These are phyloP conservation scores for Lolium multiflorum DNA, from an alignment of 176 grass and related monocot genomes.

Conservation along the genomic window DNA sequence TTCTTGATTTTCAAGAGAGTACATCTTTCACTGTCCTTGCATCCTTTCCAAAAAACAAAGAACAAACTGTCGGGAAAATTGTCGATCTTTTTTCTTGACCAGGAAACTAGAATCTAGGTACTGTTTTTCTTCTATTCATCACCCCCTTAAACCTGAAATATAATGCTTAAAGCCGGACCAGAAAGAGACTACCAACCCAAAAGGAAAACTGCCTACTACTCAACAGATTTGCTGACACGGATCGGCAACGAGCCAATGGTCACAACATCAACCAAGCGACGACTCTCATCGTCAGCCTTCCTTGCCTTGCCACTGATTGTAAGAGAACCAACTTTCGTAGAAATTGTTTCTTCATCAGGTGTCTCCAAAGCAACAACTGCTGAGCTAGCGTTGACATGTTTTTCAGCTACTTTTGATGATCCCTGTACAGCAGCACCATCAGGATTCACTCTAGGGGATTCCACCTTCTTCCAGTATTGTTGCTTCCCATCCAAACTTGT, in stretches of 20 bases:
- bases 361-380: not conserved
- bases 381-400: not conserved
- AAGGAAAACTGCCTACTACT: constrained; percentile 22
- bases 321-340: constrained; percentile 49
- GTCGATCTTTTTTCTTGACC: constrained; percentile 26
- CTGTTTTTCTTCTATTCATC: not conserved
- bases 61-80: constrained; percentile 36
- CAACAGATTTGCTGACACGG: constrained; percentile 48
- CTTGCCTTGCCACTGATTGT: constrained; percentile 39
- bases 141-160: constrained; percentile 25
- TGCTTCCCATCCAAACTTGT: constrained; percentile 47
- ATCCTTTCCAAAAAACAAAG: constrained; percentile 21
- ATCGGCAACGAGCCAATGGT: constrained; percentile 79
- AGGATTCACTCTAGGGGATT: constrained; percentile 8
- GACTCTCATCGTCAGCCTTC: constrained; percentile 29
- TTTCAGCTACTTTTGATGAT: constrained; percentile 31
- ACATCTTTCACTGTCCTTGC: constrained; percentile 15
- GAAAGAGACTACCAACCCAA: not conserved
- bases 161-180: not conserved
- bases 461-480: constrained; percentile 71
- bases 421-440: constrained; percentile 11
- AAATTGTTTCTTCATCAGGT: constrained; percentile 11
- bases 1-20: constrained; percentile 23
- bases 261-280: constrained; percentile 46
- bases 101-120: constrained; percentile 33